A percentile compares a stretch with the other conserved stretches of the same genome.
Conservation (phyloP, 2,329 filamentous ascomycete species). For the Alternaria angustiovoidea region DNA sequence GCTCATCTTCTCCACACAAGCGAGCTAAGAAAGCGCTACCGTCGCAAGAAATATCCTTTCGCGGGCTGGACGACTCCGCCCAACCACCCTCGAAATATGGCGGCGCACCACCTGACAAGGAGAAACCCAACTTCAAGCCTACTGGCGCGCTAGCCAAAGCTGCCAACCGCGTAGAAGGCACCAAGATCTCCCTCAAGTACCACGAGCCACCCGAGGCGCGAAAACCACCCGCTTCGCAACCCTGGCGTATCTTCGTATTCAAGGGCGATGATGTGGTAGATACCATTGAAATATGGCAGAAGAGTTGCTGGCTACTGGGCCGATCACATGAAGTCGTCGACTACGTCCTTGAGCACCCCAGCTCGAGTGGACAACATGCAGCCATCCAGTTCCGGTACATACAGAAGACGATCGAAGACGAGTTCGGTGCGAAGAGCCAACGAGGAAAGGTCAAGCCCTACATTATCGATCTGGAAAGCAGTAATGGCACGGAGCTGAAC, state of each 20-base stretch:
- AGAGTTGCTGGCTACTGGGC: slow-evolving; percentile 91
- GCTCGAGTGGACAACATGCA: slow-evolving; percentile 93
- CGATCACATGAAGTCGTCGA: slow-evolving; percentile 83
- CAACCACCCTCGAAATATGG: slow-evolving; percentile 43
- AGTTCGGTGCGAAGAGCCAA: slow-evolving; percentile 63
- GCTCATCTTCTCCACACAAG: slow-evolving; percentile 55
- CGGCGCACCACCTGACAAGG: slow-evolving; percentile 65
- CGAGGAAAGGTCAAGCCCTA: slow-evolving; percentile 71
- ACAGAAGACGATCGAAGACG: slow-evolving; percentile 85
- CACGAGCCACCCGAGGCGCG: slow-evolving; percentile 93
- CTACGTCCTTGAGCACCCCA: slow-evolving; percentile 85
- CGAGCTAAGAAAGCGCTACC: slow-evolving; percentile 55
- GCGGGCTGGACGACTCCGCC: slow-evolving; percentile 42
- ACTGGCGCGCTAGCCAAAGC: slow-evolving; percentile 87
- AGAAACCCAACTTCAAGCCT: slow-evolving; percentile 85
- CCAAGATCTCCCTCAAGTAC: slow-evolving; percentile 86
- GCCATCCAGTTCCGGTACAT: slow-evolving; percentile 91
- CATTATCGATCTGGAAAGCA: slow-evolving; percentile 90
- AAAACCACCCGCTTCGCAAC: slow-evolving; percentile 78
- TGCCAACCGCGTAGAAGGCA: slow-evolving; percentile 82
- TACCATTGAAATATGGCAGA: slow-evolving; percentile 76
- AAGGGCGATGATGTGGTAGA: slow-evolving; percentile 82
- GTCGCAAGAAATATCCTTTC: slow-evolving; percentile 58
- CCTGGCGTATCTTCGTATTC: slow-evolving; percentile 94
- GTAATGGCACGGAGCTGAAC: slow-evolving; percentile 88